Evolutionary conservation across 331 rosid genomes (phyloP), one percentile per base, ranked within the genome.

Genomic region (Rhamnella rubrinervis): DNA sequence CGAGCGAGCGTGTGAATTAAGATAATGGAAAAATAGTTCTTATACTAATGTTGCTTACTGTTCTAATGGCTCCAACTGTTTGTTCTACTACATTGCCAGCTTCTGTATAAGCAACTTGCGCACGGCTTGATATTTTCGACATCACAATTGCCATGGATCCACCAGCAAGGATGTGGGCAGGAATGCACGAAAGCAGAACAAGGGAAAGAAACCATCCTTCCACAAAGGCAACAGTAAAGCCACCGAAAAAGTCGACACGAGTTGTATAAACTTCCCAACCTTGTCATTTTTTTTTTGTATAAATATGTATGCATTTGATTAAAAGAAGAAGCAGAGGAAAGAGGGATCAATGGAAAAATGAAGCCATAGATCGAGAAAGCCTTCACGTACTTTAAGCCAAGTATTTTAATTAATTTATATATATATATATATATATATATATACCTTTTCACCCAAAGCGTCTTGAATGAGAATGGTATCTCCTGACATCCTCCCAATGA

Each of bases 381-480:
- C 40, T 49, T 23, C 38, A 51, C 51, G 55, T 44, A 52, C 53
- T 13, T 16, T 8, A 15, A 55, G 13, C 18, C 15, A 44, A 1
- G 11, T 11, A 9, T 1, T 44, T 44, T 12, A 31, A 31, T 31
- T 31, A 31, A 31, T 31, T 2, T 9, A 3, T 44, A 9, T 44
- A 2, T 41, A 2, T 44, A 3, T 46, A 80, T 41, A 2, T 31
- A 2, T 9, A 3, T 44, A 9, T 44, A 2, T 41, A 2, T 44
- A 3, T 46, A 80, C 84, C 77, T 80, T 80, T 51, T 80, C 84
- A 5, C 84, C 84, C 80, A 80, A 60, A 6, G 84, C 80, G 52
- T 74, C 83, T 61, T 79, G 80, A 69, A 79, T 79, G 26, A 79
- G 80, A 14, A 79, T 72, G 8, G 83, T 79, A 65, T 74, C 83